Conservation (phyloP, 179 eudicot genomes). For the Camellia oleifera region DNA sequence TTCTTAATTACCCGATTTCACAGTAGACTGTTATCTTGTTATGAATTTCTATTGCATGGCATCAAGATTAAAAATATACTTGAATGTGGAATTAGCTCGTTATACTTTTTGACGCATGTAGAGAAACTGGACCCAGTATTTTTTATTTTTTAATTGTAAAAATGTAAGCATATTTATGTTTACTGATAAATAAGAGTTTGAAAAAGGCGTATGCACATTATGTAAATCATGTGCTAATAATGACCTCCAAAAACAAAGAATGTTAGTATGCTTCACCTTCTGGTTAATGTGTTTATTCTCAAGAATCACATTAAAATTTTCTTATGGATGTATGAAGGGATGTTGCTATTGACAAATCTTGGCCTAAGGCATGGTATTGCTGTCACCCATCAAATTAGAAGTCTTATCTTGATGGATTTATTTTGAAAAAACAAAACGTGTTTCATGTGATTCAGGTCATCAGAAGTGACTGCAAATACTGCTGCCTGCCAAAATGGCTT, state of each 20-base stretch:
- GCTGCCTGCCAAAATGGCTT: background rate
- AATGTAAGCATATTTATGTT: no score
- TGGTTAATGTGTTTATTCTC: background rate
- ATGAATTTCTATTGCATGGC: no score
- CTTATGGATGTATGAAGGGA: background rate
- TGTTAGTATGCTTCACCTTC: background rate
- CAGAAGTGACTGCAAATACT: background rate
- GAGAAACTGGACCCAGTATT: no score
- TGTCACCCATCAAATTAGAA: background rate
- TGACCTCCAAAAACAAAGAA: background rate
- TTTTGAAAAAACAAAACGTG: background rate
- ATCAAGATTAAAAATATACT: no score
- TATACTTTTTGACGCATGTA: no score
- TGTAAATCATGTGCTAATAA: background rate
- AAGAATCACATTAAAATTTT: no score
- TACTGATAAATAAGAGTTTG: background rate
- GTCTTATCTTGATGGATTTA: background rate
- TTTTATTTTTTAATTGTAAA: no score
- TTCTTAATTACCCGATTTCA: background rate
- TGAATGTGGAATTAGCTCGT: no score
- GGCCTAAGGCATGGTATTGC: background rate
- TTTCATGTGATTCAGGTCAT: no score
- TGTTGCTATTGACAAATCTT: background rate
- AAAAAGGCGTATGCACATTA: background rate
- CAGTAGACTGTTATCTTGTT: no score